Conservation (phyloP, 2,329 filamentous ascomycete species). For the Diaporthe destruens region DNA sequence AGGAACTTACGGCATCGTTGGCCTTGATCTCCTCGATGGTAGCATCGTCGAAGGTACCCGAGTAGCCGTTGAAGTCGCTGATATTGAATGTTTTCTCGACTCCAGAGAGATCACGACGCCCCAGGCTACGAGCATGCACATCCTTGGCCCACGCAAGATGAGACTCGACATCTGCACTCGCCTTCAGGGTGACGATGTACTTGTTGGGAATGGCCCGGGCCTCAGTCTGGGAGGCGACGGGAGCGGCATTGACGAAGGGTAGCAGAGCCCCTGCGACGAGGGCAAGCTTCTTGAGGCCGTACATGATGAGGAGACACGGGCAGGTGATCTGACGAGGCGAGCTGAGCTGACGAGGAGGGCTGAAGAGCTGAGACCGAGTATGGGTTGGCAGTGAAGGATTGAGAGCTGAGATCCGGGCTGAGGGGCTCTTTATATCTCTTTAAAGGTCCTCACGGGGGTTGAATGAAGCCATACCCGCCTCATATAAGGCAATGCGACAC, state of each 20-base stretch:
- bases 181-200: constrained; percentile 28
- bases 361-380: constrained; percentile 9
- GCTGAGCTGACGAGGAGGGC: constrained; percentile 16
- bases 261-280: constrained; percentile 25
- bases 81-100: constrained; percentile 38
- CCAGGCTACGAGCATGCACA: constrained; percentile 23
- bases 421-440: constrained; percentile 19
- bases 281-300: constrained; percentile 29
- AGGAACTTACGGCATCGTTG: constrained; percentile 23
- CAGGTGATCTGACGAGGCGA: background rate
- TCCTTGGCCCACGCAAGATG: constrained; percentile 22
- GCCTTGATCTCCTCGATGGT: constrained; percentile 37
- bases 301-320: constrained; percentile 1
- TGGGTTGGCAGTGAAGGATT: background rate
- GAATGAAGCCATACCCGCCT: constrained; percentile 17
- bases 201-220: constrained; percentile 25
- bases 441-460: background rate
- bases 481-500: constrained; percentile 21
- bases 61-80: constrained; percentile 32
- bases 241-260: constrained; percentile 24
- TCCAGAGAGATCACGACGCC: constrained; percentile 16
- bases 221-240: background rate
- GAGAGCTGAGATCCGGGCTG: background rate
- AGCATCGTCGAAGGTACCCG: constrained; percentile 33
- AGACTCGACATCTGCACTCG: constrained; percentile 20